Percentiles rank a stretch among this genome's conserved stretches.
These are phyloP conservation scores for Cicer cuneatum DNA, from an alignment of 306 rosid genomes.

Conservation along the genomic window DNA sequence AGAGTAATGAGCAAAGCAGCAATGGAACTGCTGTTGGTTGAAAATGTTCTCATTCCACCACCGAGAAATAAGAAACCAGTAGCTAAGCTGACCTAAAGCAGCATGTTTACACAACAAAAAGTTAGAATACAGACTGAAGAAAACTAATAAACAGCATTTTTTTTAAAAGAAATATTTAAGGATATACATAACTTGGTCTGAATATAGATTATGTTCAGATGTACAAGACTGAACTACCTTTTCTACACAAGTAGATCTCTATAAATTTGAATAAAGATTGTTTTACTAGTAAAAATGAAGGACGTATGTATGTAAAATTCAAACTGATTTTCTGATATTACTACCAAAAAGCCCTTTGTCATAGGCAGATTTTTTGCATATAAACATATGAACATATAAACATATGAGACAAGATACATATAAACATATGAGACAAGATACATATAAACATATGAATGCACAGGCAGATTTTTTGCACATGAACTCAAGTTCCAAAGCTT, in stretches of 20 bases:
- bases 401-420: background rate
- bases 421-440: background rate
- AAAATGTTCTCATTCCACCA: constrained; percentile 95
- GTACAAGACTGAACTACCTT: background rate
- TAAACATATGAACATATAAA: too few relatives aligned
- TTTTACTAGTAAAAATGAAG: constrained; percentile 17
- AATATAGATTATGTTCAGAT: constrained; percentile 20
- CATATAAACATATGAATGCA: constrained; percentile 14
- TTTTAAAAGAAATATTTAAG: background rate
- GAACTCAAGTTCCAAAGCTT: constrained; percentile 21
- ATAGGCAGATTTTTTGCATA: constrained; percentile 9
- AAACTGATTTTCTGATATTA: background rate
- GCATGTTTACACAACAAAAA: constrained; percentile 38
- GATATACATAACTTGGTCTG: constrained; percentile 27
- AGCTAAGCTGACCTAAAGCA: constrained; percentile 86
- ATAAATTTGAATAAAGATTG: constrained; percentile 14
- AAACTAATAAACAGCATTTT: constrained; percentile 14
- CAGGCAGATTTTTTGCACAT: constrained; percentile 10
- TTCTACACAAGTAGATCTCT: background rate
- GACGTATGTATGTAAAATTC: constrained; percentile 30
- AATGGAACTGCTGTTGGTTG: constrained; percentile 81
- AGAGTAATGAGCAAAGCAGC: constrained; percentile 95
- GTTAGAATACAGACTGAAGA: constrained; percentile 31
- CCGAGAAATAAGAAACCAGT: constrained; percentile 97
- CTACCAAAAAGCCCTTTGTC: constrained; percentile 8